A percentile compares a stretch with the other conserved stretches of the same genome.
phyloP scores from a whole-genome alignment of 306 rosid genomes.

The Crotalaria pallida region DNA sequence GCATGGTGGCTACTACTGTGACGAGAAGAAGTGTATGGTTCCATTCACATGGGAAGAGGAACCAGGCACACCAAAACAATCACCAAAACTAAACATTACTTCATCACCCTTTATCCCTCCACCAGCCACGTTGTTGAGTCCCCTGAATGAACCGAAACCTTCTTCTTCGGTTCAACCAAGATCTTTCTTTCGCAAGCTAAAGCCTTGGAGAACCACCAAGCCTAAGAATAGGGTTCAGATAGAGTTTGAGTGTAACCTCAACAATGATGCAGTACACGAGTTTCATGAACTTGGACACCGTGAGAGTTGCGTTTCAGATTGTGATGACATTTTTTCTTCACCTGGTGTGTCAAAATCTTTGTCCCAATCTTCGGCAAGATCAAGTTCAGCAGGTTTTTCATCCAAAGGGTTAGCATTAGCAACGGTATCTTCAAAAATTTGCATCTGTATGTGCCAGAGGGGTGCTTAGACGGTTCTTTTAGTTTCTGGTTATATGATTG shows the following conservation, averaged over 20 bases:
- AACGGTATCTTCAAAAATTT: neutral
- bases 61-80: conserved; percentile 14
- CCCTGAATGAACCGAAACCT: neutral
- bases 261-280: neutral
- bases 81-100: neutral
- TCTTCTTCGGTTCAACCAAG: neutral
- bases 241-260: neutral
- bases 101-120: neutral
- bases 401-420: neutral
- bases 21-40: neutral
- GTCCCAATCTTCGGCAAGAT: neutral
- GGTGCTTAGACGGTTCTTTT: neutral
- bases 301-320: neutral
- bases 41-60: conserved; percentile 27
- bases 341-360: neutral
- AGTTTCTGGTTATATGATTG: neutral
- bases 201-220: neutral
- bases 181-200: neutral
- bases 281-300: neutral
- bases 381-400: neutral
- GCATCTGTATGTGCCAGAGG: neutral
- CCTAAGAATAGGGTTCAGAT: neutral
- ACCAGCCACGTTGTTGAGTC: neutral
- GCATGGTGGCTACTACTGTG: neutral
- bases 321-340: neutral